Conservation (phyloP, 306 rosid species). For the Cucurbita maxima region DNA sequence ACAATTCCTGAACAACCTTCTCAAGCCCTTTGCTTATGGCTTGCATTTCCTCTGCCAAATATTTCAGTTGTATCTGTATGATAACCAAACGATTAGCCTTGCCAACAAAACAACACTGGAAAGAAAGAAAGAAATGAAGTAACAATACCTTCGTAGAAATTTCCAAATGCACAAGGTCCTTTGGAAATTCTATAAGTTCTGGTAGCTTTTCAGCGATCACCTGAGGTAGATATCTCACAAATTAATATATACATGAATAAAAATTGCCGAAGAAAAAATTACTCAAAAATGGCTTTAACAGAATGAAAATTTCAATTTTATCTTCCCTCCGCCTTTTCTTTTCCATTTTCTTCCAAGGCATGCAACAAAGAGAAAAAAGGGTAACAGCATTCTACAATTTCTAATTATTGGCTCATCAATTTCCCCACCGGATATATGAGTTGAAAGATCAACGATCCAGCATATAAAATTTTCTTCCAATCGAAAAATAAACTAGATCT, state of each 20-base stretch:
- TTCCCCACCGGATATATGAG: not conserved
- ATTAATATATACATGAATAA: not conserved
- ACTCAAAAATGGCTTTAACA: not conserved
- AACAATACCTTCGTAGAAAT: slow-evolving; percentile 58
- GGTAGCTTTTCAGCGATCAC: slow-evolving; percentile 84
- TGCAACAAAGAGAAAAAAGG: not conserved
- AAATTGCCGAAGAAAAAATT: not conserved
- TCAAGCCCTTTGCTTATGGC: slow-evolving; percentile 88
- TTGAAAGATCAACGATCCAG: not conserved
- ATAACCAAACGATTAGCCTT: slow-evolving; percentile 9
- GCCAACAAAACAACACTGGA: slow-evolving; percentile 1
- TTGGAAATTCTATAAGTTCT: slow-evolving; percentile 73
- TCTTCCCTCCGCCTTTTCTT: not conserved
- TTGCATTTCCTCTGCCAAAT: slow-evolving; percentile 98
- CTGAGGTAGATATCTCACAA: slow-evolving; percentile 28
- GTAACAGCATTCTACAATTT: not conserved
- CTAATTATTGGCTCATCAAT: not conserved
- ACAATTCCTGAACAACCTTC: slow-evolving; percentile 82
- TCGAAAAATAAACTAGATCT: not conserved
- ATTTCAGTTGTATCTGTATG: slow-evolving; percentile 81
- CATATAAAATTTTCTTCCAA: not conserved
- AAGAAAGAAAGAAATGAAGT: slow-evolving; percentile 7
- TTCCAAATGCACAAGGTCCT: slow-evolving; percentile 64
- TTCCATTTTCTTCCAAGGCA: not conserved
- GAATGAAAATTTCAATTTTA: not conserved